phyloP scores from a whole-genome alignment of 306 rosid species.

The Citrullus mucosospermus region DNA sequence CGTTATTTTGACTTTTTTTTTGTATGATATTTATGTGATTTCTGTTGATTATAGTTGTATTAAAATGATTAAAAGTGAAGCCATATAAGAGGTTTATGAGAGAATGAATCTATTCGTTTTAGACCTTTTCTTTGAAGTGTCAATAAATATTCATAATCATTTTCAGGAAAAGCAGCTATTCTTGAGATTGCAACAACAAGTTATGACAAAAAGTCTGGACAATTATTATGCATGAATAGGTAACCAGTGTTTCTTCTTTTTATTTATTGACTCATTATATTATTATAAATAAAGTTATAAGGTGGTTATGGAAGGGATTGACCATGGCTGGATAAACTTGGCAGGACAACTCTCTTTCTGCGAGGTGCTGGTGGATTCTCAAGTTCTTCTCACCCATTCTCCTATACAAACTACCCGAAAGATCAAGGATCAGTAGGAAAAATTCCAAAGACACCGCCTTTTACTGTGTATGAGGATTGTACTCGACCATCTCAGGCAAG shows the following conservation, averaged over 20 bases:
- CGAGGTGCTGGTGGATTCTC: conserved; percentile 99
- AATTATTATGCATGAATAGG: conserved; percentile 83
- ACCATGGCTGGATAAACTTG: conserved; percentile 21
- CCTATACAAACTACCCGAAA: conserved; percentile 60
- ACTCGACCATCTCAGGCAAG: conserved; percentile 76
- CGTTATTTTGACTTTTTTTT: no score
- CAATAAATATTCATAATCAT: background rate
- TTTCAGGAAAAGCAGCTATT: conserved; percentile 88
- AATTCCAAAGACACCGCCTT: conserved; percentile 65
- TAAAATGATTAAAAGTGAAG: background rate
- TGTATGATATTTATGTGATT: background rate
- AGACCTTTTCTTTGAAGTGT: conserved; percentile 2
- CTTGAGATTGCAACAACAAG: conserved; percentile 86
- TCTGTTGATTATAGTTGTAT: background rate
- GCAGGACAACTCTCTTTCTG: conserved; percentile 56
- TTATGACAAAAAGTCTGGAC: conserved; percentile 67
- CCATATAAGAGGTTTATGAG: background rate
- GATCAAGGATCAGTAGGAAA: conserved; percentile 32
- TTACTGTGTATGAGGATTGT: conserved; percentile 53
- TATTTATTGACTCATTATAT: background rate
- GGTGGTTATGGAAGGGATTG: conserved; percentile 10
- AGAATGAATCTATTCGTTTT: background rate
- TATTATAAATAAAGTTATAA: background rate
- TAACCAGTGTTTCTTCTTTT: conserved; percentile 19
- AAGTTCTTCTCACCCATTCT: conserved; percentile 56